Conservation (phyloP, 768 basidiomycete species). For the Asterophora parasitica region DNA sequence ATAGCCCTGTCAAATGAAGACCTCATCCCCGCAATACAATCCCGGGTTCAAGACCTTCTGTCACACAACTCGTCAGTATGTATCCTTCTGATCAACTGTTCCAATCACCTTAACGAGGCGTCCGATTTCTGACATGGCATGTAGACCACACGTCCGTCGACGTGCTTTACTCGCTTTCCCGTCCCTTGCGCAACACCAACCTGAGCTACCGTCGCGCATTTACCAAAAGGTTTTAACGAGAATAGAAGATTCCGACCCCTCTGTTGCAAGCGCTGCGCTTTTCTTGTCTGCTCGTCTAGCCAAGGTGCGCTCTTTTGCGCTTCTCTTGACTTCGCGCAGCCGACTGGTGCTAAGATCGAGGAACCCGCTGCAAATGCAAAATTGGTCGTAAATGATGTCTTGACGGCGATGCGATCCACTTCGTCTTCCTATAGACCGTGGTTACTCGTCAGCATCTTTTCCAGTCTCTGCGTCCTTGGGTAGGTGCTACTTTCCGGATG, state of each 20-base stretch:
- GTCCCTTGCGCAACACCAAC: slow-evolving; percentile 42
- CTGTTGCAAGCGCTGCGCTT: slow-evolving; percentile 45
- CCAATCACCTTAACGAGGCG: slow-evolving; percentile 5
- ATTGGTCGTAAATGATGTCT: slow-evolving; percentile 9
- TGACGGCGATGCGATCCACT: slow-evolving; percentile 2
- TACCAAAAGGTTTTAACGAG: slow-evolving; percentile 33
- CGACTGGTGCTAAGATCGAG: not conserved
- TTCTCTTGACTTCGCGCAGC: not conserved
- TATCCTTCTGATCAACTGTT: slow-evolving; percentile 15
- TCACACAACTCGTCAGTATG: slow-evolving; percentile 72
- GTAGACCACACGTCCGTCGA: slow-evolving; percentile 54
- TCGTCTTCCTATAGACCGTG: slow-evolving; percentile 6
- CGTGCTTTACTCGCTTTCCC: slow-evolving; percentile 58
- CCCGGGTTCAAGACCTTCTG: slow-evolving; percentile 58
- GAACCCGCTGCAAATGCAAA: slow-evolving; percentile 1
- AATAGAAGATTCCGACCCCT: slow-evolving; percentile 37
- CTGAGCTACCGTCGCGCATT: slow-evolving; percentile 41
- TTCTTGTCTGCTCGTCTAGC: slow-evolving; percentile 23
- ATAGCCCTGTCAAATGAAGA: slow-evolving; percentile 58
- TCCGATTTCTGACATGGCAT: slow-evolving; percentile 14
- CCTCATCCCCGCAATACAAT: slow-evolving; percentile 71
- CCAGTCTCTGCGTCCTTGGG: slow-evolving; percentile 25
- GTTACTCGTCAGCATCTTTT: slow-evolving; percentile 21
- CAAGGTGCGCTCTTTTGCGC: slow-evolving; percentile 17
- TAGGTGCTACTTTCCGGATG: slow-evolving; percentile 16